These are phyloP conservation scores for Cryphonectria carpinicola DNA, from an alignment of 2,329 filamentous ascomycete genomes.

Conservation along the genomic window DNA sequence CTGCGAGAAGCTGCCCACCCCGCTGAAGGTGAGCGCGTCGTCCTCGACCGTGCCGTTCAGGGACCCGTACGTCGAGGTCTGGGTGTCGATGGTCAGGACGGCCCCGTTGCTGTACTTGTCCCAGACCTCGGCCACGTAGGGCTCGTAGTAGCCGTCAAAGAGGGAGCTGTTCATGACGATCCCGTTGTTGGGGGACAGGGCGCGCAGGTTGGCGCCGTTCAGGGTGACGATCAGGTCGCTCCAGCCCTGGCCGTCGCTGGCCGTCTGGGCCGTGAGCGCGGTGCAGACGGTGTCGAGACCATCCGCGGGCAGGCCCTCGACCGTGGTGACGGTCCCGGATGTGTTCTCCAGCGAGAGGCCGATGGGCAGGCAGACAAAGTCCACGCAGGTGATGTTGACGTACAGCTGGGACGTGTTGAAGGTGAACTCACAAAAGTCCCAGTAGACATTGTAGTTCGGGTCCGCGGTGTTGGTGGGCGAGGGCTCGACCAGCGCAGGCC, in stretches of 20 bases:
- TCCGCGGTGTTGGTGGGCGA: slow-evolving; percentile 69
- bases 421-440: slow-evolving; percentile 73
- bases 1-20: slow-evolving; percentile 47
- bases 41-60: slow-evolving; percentile 53
- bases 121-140: slow-evolving; percentile 58
- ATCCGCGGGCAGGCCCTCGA: slow-evolving; percentile 52
- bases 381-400: slow-evolving; percentile 74
- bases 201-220: slow-evolving; percentile 47
- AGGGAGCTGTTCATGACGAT: slow-evolving; percentile 48
- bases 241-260: slow-evolving; percentile 55
- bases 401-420: slow-evolving; percentile 65
- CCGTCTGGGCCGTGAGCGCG: slow-evolving; percentile 50
- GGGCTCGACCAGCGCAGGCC: slow-evolving; percentile 73
- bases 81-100: slow-evolving; percentile 57
- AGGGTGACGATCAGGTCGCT: slow-evolving; percentile 52
- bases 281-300: slow-evolving; percentile 52
- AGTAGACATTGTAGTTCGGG: slow-evolving; percentile 62
- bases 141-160: slow-evolving; percentile 54
- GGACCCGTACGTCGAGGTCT: slow-evolving; percentile 39
- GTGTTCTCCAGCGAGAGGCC: slow-evolving; percentile 56
- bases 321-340: slow-evolving; percentile 47
- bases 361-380: slow-evolving; percentile 72
- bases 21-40: slow-evolving; percentile 48
- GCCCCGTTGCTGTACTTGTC: slow-evolving; percentile 45
- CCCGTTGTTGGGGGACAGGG: slow-evolving; percentile 57